Conservation (phyloP, 495 filamentous ascomycete genomes). For the Aspergillus incahuasiensis region DNA sequence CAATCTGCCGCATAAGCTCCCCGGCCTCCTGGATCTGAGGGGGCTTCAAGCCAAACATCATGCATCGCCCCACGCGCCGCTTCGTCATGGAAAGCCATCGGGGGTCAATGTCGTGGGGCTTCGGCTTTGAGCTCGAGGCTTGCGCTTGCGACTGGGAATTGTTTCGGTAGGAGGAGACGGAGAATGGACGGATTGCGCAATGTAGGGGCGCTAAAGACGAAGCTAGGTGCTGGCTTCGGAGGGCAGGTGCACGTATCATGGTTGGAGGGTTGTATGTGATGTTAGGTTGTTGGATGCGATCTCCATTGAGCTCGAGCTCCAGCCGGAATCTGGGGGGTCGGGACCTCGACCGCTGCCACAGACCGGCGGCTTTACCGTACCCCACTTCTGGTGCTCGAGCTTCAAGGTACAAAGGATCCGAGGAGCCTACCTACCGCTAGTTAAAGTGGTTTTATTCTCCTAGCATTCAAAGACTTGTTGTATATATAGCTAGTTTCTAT, state of each 20-base stretch:
- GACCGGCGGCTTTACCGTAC: background rate
- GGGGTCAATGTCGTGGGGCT: constrained; percentile 39
- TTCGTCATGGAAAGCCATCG: constrained; percentile 78
- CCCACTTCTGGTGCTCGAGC: constrained; percentile 1
- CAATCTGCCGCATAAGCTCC: constrained; percentile 55
- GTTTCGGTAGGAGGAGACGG: constrained; percentile 19
- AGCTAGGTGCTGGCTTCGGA: constrained; percentile 19
- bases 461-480: too few relatives aligned
- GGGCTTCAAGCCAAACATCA: constrained; percentile 67
- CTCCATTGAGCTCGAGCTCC: background rate
- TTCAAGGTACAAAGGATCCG: background rate
- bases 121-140: constrained; percentile 16
- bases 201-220: background rate
- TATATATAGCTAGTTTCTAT: too few relatives aligned
- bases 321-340: constrained; percentile 2
- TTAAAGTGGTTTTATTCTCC: background rate
- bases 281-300: background rate
- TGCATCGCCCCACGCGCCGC: constrained; percentile 72
- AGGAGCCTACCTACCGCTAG: background rate
- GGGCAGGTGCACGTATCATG: constrained; percentile 14
- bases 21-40: constrained; percentile 60
- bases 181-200: constrained; percentile 19
- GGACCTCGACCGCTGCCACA: background rate
- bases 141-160: constrained; percentile 11
- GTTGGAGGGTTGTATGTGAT: background rate